Evolutionary conservation across 2,329 filamentous ascomycete species (phyloP).

Genomic region (Penicillium brevicompactum): DNA sequence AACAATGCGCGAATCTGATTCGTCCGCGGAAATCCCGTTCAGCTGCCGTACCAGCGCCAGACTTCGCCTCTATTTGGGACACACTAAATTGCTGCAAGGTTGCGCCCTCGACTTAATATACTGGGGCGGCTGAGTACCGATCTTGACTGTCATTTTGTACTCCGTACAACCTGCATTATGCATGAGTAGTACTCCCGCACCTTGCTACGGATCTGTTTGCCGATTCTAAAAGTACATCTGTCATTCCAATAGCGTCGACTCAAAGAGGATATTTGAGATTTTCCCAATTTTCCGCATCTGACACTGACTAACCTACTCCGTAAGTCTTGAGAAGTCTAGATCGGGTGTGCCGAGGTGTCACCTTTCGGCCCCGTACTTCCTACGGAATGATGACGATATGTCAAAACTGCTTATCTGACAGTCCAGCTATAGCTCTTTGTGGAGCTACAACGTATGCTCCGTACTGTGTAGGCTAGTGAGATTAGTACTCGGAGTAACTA

Average conservation of each 20-base stretch:
- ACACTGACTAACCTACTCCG: background rate
- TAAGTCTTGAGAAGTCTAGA: background rate
- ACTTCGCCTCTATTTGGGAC: slow-evolving; percentile 1
- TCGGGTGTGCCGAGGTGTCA: slow-evolving; percentile 5
- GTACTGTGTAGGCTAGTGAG: no score
- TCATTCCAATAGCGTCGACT: background rate
- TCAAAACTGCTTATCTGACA: background rate
- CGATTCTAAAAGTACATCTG: slow-evolving; percentile 6
- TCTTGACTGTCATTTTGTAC: background rate
- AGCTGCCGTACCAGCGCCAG: slow-evolving; percentile 9
- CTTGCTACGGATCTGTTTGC: background rate
- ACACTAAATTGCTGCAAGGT: slow-evolving; percentile 4
- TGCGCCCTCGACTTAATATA: background rate
- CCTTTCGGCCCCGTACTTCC: background rate
- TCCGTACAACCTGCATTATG: background rate
- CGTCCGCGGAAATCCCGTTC: slow-evolving; percentile 21
- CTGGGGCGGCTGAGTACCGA: background rate
- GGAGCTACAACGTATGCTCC: background rate
- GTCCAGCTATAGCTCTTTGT: background rate
- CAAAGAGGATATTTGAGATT: background rate
- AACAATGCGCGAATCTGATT: slow-evolving; percentile 9
- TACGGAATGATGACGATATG: background rate
- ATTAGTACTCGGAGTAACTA: no score
- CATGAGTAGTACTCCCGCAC: background rate
- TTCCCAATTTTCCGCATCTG: background rate